Evolutionary conservation across 768 basidiomycete species (phyloP).

Genomic region (Lactifluus piperatus): DNA sequence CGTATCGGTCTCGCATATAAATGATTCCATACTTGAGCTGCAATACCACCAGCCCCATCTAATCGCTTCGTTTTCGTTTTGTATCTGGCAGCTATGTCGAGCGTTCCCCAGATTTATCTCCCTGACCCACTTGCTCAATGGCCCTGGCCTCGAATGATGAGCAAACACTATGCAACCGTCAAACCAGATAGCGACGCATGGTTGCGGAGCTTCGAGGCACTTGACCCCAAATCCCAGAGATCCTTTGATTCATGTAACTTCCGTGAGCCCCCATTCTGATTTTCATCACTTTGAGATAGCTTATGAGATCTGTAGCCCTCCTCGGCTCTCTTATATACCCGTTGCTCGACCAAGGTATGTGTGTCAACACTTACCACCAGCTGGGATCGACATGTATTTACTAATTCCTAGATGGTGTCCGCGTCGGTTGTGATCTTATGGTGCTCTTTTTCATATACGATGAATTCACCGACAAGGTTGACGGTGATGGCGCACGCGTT

Average conservation of each 20-base stretch:
- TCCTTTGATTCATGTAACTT: background rate
- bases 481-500: background rate
- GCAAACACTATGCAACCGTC: background rate
- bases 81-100: background rate
- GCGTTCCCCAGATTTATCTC: background rate
- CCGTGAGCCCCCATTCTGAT: background rate
- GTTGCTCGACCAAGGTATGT: background rate
- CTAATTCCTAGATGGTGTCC: background rate
- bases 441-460: background rate
- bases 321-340: background rate
- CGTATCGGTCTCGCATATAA: too few relatives aligned
- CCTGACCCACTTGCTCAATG: background rate
- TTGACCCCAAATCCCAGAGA: background rate
- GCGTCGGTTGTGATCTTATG: background rate
- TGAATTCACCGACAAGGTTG: constrained; percentile 2
- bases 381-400: background rate
- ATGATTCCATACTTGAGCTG: background rate
- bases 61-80: background rate
- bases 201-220: background rate
- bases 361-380: background rate
- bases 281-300: background rate
- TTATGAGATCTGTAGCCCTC: background rate
- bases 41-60: background rate
- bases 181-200: background rate
- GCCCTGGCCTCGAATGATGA: background rate